Evolutionary conservation across 2,329 filamentous ascomycete species (phyloP), one percentile per base, ranked within the genome.

Genomic region (Leptodontidium sp.): DNA sequence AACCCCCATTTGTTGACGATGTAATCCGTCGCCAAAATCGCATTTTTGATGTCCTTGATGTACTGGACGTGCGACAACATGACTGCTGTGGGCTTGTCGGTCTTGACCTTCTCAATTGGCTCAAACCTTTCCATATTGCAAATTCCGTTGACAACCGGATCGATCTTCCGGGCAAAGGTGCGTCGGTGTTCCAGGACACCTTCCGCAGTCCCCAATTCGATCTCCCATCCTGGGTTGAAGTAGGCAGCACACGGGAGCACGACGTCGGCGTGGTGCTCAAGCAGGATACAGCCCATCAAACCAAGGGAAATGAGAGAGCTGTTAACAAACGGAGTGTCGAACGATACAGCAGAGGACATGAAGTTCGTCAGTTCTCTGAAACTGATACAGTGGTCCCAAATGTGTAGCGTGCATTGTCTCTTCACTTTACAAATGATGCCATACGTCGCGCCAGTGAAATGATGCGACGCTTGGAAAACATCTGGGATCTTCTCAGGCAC

Each of bases 1-100:
- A 90, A 90, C n/a, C 88, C 87, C 83, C 85, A 90, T 72, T 87
- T 83, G 75, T 90, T 90, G 72, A 89, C 84, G 70, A 90, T 90
- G 71, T 90, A 85, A 72, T 90, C 88, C 1, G 88, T 87, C 8
- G 88, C 87, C 11, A 89, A 80, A 26, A 90, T 83, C 4, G 88
- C 87, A 2, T 84, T 89, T 77, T 89, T 90, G 78, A 90, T 88
- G 70, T 90, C 88, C 75, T 90, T 90, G 70, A 68, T 74, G 63
- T 75, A 76, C 75, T 86, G 85, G 2, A 87, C 82, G 70, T 90
- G 87, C 26, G 88, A 90, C 61, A 90, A 77, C 88, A 90, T 90
- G 35, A 87, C 87, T 2, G 89, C 87, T 0, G 88, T 90, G 4
- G 88, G 88, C 24, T 81, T 82, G 68, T 85, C 82, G 0, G 87